phyloP scores from a whole-genome alignment of 768 basidiomycete species.

The Stropharia rugosoannulata region DNA sequence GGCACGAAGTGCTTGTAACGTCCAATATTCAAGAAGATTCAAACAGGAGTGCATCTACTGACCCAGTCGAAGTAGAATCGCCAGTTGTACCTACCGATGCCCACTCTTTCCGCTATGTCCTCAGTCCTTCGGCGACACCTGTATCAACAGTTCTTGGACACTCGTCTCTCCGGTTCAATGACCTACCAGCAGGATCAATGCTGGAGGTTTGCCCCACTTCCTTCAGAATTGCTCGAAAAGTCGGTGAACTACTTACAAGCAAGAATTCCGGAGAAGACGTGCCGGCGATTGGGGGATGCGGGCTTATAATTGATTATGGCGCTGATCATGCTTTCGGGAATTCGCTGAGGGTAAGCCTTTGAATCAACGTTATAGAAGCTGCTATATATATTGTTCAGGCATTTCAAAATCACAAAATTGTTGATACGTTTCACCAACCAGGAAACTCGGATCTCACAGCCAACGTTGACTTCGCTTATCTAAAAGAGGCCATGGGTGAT shows the following conservation, averaged over 20 bases:
- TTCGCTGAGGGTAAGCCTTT: slow-evolving; percentile 73
- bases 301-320: slow-evolving; percentile 90
- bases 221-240: slow-evolving; percentile 63
- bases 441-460: slow-evolving; percentile 91
- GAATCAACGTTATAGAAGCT: not conserved
- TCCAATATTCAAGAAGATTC: slow-evolving; percentile 24
- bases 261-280: slow-evolving; percentile 11
- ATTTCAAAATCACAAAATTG: slow-evolving; percentile 84
- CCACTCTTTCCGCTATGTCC: slow-evolving; percentile 54
- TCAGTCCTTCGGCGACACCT: slow-evolving; percentile 55
- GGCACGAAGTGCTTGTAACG: slow-evolving; percentile 83
- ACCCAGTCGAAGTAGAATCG: slow-evolving; percentile 15
- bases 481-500: slow-evolving; percentile 72
- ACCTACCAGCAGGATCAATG: slow-evolving; percentile 65
- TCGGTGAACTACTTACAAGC: slow-evolving; percentile 61
- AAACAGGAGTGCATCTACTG: not conserved
- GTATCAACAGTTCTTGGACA: slow-evolving; percentile 55
- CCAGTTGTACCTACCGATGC: slow-evolving; percentile 8
- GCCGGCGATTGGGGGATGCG: slow-evolving; percentile 47
- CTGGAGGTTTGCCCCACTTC: slow-evolving; percentile 80
- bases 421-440: slow-evolving; percentile 80
- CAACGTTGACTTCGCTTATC: slow-evolving; percentile 94
- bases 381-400: slow-evolving; percentile 49
- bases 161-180: slow-evolving; percentile 69
- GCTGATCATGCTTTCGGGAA: slow-evolving; percentile 63